Evolutionary conservation across 371 early-diverging fungal species (phyloP).

Genomic region (Mucor lusitanicus): DNA sequence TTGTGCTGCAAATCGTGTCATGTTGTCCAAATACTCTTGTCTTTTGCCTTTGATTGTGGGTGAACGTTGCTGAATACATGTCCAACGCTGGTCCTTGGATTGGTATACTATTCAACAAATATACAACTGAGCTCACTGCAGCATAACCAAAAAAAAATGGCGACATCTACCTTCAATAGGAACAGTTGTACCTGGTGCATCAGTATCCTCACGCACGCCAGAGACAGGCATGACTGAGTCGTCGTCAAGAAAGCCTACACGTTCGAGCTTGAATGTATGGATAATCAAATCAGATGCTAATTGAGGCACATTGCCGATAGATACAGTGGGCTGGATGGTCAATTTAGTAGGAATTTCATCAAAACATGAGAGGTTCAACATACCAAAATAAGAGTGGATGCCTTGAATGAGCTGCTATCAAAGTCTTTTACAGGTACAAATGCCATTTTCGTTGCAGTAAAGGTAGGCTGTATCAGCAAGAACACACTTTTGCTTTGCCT

Average conservation of each 20-base stretch:
- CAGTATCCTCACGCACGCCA: conserved; percentile 34
- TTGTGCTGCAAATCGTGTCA: conserved; percentile 55
- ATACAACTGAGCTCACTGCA: too few species aligned
- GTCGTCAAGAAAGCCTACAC: conserved; percentile 69
- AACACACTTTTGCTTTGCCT: background rate
- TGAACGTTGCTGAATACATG: conserved; percentile 62
- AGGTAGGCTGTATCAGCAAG: background rate
- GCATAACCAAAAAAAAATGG: background rate
- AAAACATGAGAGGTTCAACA: background rate
- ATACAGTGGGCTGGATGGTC: conserved; percentile 64
- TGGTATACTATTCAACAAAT: conserved; percentile 48
- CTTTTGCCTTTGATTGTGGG: conserved; percentile 44
- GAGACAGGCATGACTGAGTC: conserved; percentile 60
- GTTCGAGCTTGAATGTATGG: conserved; percentile 61
- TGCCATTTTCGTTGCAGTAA: conserved; percentile 11
- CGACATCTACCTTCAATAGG: conserved; percentile 48
- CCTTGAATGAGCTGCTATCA: conserved; percentile 36
- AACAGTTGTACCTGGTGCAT: conserved; percentile 33
- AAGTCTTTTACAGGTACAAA: conserved; percentile 49
- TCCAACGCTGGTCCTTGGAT: conserved; percentile 53
- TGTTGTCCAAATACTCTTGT: conserved; percentile 38
- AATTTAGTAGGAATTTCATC: background rate
- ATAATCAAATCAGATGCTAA: conserved; percentile 71
- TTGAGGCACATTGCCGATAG: conserved; percentile 84
- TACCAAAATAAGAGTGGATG: conserved; percentile 51